Conservation (phyloP, 2,329 filamentous ascomycete species). For the Claviceps pazoutovae region DNA sequence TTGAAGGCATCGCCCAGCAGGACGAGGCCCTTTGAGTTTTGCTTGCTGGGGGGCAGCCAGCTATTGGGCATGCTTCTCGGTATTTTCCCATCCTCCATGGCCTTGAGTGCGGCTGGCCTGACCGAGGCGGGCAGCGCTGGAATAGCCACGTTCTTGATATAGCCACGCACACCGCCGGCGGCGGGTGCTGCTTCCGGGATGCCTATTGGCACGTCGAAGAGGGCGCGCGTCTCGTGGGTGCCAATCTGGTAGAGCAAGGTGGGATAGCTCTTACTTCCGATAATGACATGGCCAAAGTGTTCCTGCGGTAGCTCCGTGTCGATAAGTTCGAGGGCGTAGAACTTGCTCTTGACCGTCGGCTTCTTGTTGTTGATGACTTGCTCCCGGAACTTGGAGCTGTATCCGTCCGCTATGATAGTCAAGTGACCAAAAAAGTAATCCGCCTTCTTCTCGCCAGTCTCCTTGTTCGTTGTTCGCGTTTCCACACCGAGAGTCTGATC, state of each 20-base stretch:
- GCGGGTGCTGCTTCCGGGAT: constrained; percentile 58
- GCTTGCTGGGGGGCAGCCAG: constrained; percentile 65
- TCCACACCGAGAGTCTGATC: constrained; percentile 73
- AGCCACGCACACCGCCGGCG: constrained; percentile 70
- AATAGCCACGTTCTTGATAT: constrained; percentile 67
- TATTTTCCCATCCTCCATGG: constrained; percentile 65
- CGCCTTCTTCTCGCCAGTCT: constrained; percentile 37
- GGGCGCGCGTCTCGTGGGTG: constrained; percentile 77
- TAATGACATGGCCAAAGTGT: constrained; percentile 74
- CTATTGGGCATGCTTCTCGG: constrained; percentile 86
- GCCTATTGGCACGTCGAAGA: constrained; percentile 75
- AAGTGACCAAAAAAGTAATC: constrained; percentile 82
- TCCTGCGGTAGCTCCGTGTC: constrained; percentile 67
- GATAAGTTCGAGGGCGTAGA: constrained; percentile 86
- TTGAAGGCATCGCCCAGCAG: constrained; percentile 92
- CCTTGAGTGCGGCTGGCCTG: constrained; percentile 58
- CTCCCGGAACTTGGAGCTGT: constrained; percentile 82
- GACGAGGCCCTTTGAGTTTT: constrained; percentile 48
- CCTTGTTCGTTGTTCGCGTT: constrained; percentile 47
- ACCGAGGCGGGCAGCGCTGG: constrained; percentile 61
- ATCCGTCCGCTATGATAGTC: constrained; percentile 85
- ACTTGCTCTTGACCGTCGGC: constrained; percentile 68
- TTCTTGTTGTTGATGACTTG: constrained; percentile 47
- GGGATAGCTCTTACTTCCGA: constrained; percentile 54
- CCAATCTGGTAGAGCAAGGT: constrained; percentile 95